These are phyloP conservation scores for Lactarius psammicola DNA, from an alignment of 768 basidiomycete species.

Conservation along the genomic window DNA sequence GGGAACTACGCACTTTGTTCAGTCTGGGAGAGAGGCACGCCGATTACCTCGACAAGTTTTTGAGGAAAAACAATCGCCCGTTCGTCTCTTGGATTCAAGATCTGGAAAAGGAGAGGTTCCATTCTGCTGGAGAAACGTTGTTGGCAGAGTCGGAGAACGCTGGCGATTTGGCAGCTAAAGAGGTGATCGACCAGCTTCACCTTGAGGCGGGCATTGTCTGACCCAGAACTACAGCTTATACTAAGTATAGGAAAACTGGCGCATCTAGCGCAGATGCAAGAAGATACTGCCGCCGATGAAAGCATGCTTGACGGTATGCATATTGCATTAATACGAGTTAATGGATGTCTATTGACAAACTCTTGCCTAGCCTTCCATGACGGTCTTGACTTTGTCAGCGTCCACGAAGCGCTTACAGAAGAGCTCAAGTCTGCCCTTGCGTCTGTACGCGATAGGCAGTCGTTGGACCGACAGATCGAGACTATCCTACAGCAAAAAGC, in stretches of 20 bases:
- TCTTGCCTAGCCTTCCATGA: conserved; percentile 70
- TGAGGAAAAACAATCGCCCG: conserved; percentile 55
- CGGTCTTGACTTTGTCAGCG: conserved; percentile 80
- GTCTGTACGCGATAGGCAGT: conserved; percentile 54
- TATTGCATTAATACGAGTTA: too few relatives aligned
- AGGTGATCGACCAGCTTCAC: conserved; percentile 49
- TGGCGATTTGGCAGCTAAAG: conserved; percentile 63
- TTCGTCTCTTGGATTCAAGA: conserved; percentile 87
- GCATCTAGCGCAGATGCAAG: conserved; percentile 62
- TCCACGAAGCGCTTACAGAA: conserved; percentile 67
- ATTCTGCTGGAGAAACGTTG: conserved; percentile 61
- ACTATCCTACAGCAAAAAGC: conserved; percentile 58
- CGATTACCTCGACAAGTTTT: conserved; percentile 69
- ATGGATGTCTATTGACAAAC: conserved; percentile 7
- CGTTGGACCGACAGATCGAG: conserved; percentile 68
- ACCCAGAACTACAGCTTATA: conserved; percentile 58
- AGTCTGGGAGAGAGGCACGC: conserved; percentile 65
- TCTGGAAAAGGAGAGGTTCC: conserved; percentile 65
- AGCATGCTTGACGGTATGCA: conserved; percentile 54
- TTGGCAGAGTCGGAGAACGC: conserved; percentile 59
- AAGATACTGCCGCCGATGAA: conserved; percentile 48
- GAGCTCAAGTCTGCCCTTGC: conserved; percentile 55
- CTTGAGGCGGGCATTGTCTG: conserved; percentile 3
- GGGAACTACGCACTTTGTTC: conserved; percentile 80
- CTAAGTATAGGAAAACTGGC: conserved; percentile 88